Evolutionary conservation across 257 asterid species (phyloP).

Genomic region (Solanum corneliomulleri): DNA sequence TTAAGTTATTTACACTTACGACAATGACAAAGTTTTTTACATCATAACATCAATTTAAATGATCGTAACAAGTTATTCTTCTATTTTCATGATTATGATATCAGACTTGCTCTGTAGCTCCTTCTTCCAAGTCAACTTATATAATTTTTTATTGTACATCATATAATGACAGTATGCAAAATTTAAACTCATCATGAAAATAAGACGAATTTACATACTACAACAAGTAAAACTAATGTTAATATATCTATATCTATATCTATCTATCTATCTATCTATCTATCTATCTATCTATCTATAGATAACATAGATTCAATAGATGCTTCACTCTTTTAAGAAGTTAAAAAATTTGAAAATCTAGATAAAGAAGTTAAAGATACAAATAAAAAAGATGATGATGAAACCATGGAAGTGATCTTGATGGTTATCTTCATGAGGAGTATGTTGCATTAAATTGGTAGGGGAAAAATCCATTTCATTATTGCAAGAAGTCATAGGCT

Average conservation of each 20-base stretch:
- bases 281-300: background rate
- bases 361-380: background rate
- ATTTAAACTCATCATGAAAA: background rate
- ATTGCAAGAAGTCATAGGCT: background rate
- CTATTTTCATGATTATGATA: background rate
- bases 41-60: background rate
- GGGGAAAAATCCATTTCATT: slow-evolving; percentile 63
- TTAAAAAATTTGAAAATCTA: background rate
- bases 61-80: background rate
- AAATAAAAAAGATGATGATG: background rate
- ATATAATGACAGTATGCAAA: background rate
- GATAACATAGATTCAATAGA: background rate
- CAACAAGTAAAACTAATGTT: background rate
- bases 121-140: background rate
- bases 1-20: background rate
- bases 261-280: too few relatives aligned
- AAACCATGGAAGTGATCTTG: slow-evolving; percentile 23
- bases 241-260: background rate
- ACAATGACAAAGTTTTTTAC: background rate
- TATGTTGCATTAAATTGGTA: slow-evolving; percentile 64
- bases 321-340: background rate
- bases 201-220: background rate
- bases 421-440: slow-evolving; percentile 33
- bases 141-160: background rate
- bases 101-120: background rate